A percentile compares a stretch with the other conserved stretches of the same genome.
These are phyloP conservation scores for Elsinoe fawcettii DNA, from an alignment of 2,329 filamentous ascomycete species.

Conservation along the genomic window DNA sequence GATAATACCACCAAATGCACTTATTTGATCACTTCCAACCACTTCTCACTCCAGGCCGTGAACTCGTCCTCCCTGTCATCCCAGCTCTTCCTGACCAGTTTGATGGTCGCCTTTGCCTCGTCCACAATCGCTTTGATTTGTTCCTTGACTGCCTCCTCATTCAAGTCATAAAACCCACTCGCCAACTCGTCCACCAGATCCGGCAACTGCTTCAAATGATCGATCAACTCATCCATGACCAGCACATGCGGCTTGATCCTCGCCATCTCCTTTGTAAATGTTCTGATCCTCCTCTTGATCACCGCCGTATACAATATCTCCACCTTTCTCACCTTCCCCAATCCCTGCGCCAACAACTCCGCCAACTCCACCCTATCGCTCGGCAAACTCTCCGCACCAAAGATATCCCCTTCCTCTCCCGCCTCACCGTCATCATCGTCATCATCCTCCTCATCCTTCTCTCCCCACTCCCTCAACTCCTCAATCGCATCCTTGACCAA, in stretches of 20 bases:
- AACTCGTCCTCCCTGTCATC: conserved; percentile 64
- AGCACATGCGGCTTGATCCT: conserved; percentile 27
- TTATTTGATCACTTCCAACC: conserved; percentile 32
- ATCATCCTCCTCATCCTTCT: conserved; percentile 34
- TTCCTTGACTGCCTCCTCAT: conserved; percentile 50
- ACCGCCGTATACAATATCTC: conserved; percentile 62
- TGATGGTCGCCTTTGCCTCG: conserved; percentile 50
- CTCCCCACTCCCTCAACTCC: conserved; percentile 76
- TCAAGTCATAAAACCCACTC: conserved; percentile 62
- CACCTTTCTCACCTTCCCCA: conserved; percentile 60
- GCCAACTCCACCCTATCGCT: conserved; percentile 58
- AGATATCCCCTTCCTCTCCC: conserved; percentile 59
- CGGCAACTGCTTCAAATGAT: conserved; percentile 52
- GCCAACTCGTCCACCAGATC: conserved; percentile 64
- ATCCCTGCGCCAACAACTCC: conserved; percentile 54
- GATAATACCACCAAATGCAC: not conserved
- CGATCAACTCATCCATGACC: conserved; percentile 49
- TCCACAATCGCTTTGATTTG: conserved; percentile 53
- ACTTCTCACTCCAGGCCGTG: conserved; percentile 62
- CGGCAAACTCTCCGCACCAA: conserved; percentile 57
- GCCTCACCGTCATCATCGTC: conserved; percentile 37
- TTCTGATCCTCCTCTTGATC: conserved; percentile 60
- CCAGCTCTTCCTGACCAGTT: conserved; percentile 55
- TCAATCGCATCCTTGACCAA: conserved; percentile 73
- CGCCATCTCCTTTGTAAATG: conserved; percentile 36